Percentiles rank a stretch among this genome's conserved stretches.
phyloP scores from a whole-genome alignment of 1,139 yeast genomes.

The Pichia sp. region DNA sequence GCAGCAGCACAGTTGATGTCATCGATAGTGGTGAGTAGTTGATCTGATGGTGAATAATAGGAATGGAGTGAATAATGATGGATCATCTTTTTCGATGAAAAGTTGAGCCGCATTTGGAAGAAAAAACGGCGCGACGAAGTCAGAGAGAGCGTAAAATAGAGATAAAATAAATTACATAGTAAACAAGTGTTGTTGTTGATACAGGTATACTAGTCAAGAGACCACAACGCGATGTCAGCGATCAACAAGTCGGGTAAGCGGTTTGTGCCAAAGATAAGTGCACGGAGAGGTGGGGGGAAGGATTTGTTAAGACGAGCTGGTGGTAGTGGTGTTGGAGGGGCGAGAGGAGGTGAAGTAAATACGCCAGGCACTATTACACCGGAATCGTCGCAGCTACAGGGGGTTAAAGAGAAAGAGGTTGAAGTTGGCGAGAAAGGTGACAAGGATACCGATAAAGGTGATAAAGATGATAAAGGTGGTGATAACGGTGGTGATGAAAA shows the following conservation, averaged over 20 bases:
- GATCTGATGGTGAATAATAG: background rate
- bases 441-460: too few species aligned
- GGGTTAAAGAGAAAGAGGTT: background rate
- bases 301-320: too few species aligned
- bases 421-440: background rate
- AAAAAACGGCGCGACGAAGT: too few species aligned
- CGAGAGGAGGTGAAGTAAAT: background rate
- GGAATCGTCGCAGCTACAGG: background rate
- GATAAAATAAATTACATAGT: background rate
- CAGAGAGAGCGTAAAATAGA: too few species aligned
- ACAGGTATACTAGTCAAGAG: background rate
- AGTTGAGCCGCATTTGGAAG: background rate
- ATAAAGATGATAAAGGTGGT: too few species aligned
- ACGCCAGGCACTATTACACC: background rate
- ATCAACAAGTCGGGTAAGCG: constrained; percentile 29
- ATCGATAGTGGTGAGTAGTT: constrained; percentile 3
- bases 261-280: constrained; percentile 24
- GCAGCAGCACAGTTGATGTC: too few species aligned
- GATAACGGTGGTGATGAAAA: too few species aligned
- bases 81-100: background rate
- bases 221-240: too few species aligned
- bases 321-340: constrained; percentile 4
- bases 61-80: background rate
- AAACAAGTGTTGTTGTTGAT: background rate
- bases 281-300: constrained; percentile 20